Evolutionary conservation across 305 asterid species (phyloP), one percentile per base, ranked within the genome.

Genomic region (Fraxinus greggii): DNA sequence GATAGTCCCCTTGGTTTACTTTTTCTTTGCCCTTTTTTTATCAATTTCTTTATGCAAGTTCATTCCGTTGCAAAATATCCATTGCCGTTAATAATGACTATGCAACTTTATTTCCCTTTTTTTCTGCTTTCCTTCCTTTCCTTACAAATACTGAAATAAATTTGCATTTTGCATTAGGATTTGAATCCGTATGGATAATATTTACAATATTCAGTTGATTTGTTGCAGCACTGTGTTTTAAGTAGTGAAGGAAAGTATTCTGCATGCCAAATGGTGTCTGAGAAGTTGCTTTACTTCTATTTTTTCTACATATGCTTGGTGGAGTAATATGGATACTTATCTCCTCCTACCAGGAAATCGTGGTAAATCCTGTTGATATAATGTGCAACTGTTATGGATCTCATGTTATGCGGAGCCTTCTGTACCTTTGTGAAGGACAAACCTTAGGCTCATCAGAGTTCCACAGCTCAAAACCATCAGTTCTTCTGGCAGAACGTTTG

Each of bases 371-470:
- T 51, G 89, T 91, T 84, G 97, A 91, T 72, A 75, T 92, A 84
- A 92, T 94, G 97, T 92, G 97, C 92, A 91, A 88, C 88, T 92
- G 95, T 84, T 86, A 96, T 88, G 99, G 98, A 85, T 96, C 99
- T 80, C 99, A 94, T 89, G 98, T 96, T 78, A 87, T 96, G 12
- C 89, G 99, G 81, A 92, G 98, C 86, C 93, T 96, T 81, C 89
- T 96, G 81, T 93, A 97, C 84, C 95, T 94, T 54, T 92, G 98
- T 88, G 87, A 89, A 89, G 99, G 98, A 78, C 96, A 90, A 81
- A 89, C 97, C 5, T 78, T 92, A 28, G 95, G 92, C 85, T 87
- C 92, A 5, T 70, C 92, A 19, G 98, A 92, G 84, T 92, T 89
- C 85, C 99, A 90, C 86, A 82, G 88, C 84, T 85, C 90, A 56